These are phyloP conservation scores for Colletotrichum sp. DNA, from an alignment of 2,329 filamentous ascomycete genomes.

Conservation along the genomic window DNA sequence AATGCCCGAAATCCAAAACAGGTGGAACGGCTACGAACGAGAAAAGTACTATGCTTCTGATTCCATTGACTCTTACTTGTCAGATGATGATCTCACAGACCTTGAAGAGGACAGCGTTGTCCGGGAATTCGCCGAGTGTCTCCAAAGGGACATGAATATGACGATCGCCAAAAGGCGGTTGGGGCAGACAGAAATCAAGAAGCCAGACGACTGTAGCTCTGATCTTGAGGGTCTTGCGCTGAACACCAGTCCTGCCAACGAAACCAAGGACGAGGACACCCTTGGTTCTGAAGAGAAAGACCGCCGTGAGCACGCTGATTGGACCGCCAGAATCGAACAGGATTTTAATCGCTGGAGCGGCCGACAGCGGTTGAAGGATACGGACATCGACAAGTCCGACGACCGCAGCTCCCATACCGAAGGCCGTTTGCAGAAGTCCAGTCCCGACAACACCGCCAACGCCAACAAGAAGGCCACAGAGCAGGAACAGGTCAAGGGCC, in stretches of 20 bases:
- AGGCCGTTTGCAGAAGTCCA: background rate
- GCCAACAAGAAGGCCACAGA: background rate
- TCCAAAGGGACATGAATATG: background rate
- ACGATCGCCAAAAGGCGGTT: background rate
- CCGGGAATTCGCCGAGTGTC: background rate
- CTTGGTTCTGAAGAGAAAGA: background rate
- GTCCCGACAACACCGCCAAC: background rate
- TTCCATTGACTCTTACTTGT: background rate
- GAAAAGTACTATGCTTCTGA: background rate
- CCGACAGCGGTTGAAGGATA: background rate
- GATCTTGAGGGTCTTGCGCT: background rate
- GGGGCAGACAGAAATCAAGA: background rate
- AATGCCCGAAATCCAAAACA: background rate
- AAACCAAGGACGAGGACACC: background rate
- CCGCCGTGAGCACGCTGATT: background rate
- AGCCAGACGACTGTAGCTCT: background rate
- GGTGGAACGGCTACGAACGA: fast-evolving
- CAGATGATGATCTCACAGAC: background rate
- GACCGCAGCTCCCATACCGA: background rate
- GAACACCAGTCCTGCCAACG: background rate
- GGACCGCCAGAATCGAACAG: background rate
- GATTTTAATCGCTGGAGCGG: background rate
- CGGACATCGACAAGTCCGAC: fast-evolving
- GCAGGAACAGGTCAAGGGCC: background rate
- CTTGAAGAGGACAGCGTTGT: background rate